These are phyloP conservation scores for Naematelia encephala DNA, from an alignment of 768 basidiomycete species.

Conservation along the genomic window DNA sequence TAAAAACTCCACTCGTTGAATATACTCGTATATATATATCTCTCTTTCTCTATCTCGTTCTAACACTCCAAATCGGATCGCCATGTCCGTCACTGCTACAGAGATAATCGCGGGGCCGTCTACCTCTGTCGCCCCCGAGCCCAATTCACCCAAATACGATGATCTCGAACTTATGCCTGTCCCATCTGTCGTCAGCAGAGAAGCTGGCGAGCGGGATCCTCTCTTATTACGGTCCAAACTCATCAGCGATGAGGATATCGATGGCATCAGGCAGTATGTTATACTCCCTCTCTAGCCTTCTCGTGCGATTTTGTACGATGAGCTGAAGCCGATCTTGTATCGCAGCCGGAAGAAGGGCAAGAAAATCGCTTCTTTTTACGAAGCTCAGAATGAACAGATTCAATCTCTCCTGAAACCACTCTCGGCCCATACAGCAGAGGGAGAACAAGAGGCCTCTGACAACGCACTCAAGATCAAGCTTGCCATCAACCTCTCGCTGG, in stretches of 20 bases:
- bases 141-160: background rate
- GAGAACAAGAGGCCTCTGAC: slow-evolving; percentile 64
- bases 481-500: slow-evolving; percentile 78
- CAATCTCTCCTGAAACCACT: slow-evolving; percentile 82
- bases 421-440: slow-evolving; percentile 82
- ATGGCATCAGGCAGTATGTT: slow-evolving; percentile 42
- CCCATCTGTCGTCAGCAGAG: slow-evolving; percentile 31
- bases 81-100: background rate
- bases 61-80: too few relatives aligned
- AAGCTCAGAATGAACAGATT: slow-evolving; percentile 60
- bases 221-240: slow-evolving; percentile 39
- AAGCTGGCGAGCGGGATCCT: slow-evolving; percentile 48
- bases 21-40: too few relatives aligned
- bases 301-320: background rate
- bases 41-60: too few relatives aligned
- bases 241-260: slow-evolving; percentile 37
- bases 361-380: slow-evolving; percentile 48
- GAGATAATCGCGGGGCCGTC: background rate
- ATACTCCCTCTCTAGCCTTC: slow-evolving; percentile 1
- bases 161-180: slow-evolving; percentile 39
- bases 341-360: slow-evolving; percentile 41
- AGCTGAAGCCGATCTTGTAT: background rate
- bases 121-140: background rate
- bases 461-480: slow-evolving; percentile 77
- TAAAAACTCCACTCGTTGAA: too few relatives aligned